A percentile compares a stretch with the other conserved stretches of the same genome.
These are phyloP conservation scores for Corymbia maculata DNA, from an alignment of 345 rosid species.

Conservation along the genomic window DNA sequence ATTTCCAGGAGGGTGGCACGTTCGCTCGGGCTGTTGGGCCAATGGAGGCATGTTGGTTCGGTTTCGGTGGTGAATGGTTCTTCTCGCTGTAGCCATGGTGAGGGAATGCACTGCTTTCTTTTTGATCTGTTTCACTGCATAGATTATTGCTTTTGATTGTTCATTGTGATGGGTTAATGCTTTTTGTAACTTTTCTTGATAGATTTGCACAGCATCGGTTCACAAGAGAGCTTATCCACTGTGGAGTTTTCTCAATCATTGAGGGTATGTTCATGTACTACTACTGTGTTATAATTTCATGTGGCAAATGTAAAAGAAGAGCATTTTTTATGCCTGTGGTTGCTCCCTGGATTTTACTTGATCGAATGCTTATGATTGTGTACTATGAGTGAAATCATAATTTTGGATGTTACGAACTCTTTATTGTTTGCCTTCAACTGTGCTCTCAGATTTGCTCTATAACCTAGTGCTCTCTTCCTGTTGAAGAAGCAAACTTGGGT, in stretches of 20 bases:
- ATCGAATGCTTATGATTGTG: neutral
- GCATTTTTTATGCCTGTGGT: neutral
- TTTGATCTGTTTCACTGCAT: neutral
- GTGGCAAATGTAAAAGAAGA: neutral
- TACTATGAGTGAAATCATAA: neutral
- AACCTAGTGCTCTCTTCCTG: neutral
- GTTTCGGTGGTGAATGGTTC: neutral
- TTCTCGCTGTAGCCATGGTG: neutral
- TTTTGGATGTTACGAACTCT: neutral
- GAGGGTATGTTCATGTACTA: neutral
- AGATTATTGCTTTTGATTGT: slow-evolving; percentile 3
- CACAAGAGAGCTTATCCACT: neutral
- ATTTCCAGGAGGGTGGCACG: neutral
- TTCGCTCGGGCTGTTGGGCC: neutral
- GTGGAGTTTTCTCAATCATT: neutral
- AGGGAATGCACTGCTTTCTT: neutral
- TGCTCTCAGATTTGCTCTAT: neutral
- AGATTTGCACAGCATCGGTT: neutral
- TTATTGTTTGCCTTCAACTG: neutral
- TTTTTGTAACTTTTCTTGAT: neutral
- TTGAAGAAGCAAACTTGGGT: neutral
- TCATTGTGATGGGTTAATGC: neutral
- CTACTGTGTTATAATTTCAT: neutral
- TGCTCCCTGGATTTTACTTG: neutral
- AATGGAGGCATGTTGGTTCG: neutral